Percentiles rank a stretch among this genome's conserved stretches.
These are phyloP conservation scores for Heliamphora exappendiculata DNA, from an alignment of 148 eudicot species.

Conservation along the genomic window DNA sequence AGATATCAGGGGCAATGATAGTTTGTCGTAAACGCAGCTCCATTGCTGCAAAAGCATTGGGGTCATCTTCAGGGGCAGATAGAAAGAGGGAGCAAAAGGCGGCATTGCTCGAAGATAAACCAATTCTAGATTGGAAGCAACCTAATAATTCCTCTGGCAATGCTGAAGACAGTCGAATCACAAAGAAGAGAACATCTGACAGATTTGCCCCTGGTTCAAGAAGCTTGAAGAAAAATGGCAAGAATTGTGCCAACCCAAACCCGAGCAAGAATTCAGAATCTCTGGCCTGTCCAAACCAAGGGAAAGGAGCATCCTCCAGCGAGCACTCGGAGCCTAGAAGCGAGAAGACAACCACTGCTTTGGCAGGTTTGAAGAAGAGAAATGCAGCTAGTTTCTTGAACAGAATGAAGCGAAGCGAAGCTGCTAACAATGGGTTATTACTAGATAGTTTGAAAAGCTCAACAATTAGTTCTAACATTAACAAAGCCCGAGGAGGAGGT, in stretches of 20 bases:
- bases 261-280: constrained; percentile 9
- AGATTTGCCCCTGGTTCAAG: constrained; percentile 18
- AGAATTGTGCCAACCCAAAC: constrained; percentile 10
- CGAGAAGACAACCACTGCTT: constrained; percentile 22
- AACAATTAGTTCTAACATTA: constrained; percentile 7
- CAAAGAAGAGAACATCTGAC: constrained; percentile 49
- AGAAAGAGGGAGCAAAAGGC: constrained; percentile 23
- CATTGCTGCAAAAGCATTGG: constrained; percentile 32
- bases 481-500: constrained; percentile 12
- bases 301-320: constrained; percentile 18
- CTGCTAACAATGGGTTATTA: constrained; percentile 24
- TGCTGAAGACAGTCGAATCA: constrained; percentile 22
- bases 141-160: constrained; percentile 3
- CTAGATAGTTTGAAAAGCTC: constrained; percentile 30
- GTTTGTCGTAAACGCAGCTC: constrained; percentile 60
- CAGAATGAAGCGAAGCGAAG: constrained; percentile 23
- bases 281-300: constrained; percentile 8
- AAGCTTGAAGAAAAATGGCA: constrained; percentile 32
- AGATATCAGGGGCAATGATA: constrained; percentile 26
- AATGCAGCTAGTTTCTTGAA: constrained; percentile 27
- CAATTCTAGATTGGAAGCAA: constrained; percentile 22
- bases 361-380: constrained; percentile 22
- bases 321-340: constrained; percentile 17
- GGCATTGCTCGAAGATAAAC: constrained; percentile 19
- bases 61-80: constrained; percentile 28